phyloP scores from a whole-genome alignment of 2,329 filamentous ascomycete species.

The Fusarium albidum region DNA sequence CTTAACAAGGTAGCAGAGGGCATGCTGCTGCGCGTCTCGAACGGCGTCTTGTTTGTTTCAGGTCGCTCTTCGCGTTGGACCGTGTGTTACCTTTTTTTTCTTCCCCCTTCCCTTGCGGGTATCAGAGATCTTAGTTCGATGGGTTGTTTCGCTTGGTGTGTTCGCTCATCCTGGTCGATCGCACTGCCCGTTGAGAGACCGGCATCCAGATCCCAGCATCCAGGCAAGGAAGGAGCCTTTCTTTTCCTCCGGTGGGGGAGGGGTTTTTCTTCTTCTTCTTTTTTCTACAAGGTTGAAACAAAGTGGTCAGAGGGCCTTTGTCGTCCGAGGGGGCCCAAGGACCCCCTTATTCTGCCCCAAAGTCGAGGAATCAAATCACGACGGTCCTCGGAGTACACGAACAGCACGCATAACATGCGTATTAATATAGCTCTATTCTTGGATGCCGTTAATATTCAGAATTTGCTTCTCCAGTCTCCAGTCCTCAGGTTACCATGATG shows the following conservation, averaged over 20 bases:
- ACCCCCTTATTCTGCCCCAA: constrained; percentile 4
- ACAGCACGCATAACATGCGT: constrained; percentile 7
- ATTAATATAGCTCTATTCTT: constrained; percentile 5
- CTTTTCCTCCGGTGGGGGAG: too few relatives aligned
- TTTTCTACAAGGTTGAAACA: constrained; percentile 12
- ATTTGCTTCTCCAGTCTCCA: constrained; percentile 2
- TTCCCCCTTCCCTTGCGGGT: constrained; percentile 11
- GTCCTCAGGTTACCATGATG: constrained; percentile 4
- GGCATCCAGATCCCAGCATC: constrained; percentile 15
- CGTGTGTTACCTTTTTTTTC: constrained; percentile 33
- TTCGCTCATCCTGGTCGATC: constrained; percentile 28
- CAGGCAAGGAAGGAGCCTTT: too few relatives aligned
- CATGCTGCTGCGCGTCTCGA: constrained; percentile 17
- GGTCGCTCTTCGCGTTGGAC: constrained; percentile 35
- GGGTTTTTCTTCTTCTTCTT: neutral
- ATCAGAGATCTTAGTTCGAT: constrained; percentile 30
- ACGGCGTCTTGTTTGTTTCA: constrained; percentile 37
- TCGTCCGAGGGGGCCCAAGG: neutral
- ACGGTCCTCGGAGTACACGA: neutral
- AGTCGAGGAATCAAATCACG: neutral
- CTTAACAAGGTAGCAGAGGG: constrained; percentile 22
- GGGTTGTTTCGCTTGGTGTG: constrained; percentile 17
- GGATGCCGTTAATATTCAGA: neutral
- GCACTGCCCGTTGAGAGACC: constrained; percentile 7
- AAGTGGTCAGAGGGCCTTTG: neutral